Conservation (phyloP, 345 rosid species). For the Heritiera littoralis region DNA sequence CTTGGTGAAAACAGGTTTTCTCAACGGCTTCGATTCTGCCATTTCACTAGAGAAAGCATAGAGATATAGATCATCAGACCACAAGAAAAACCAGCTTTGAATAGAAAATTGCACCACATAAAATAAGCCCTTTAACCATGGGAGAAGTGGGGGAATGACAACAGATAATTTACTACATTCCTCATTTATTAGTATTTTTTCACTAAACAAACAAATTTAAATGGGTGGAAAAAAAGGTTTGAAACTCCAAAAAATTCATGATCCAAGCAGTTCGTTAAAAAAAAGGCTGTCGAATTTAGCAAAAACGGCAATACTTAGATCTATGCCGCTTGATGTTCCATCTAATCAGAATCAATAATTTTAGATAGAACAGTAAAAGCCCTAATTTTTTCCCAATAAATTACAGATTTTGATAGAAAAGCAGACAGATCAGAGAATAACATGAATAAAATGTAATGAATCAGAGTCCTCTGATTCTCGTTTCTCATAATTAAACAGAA, state of each 20-base stretch:
- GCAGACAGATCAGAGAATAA: slow-evolving; percentile 7
- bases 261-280: not conserved
- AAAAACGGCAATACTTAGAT: not conserved
- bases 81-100: slow-evolving; percentile 20
- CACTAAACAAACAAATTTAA: not conserved
- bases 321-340: not conserved
- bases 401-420: not conserved
- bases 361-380: slow-evolving; percentile 14
- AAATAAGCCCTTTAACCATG: not conserved
- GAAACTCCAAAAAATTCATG: not conserved
- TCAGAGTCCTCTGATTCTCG: not conserved
- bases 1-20: slow-evolving; percentile 79
- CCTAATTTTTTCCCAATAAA: not conserved
- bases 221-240: not conserved
- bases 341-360: not conserved
- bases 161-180: not conserved
- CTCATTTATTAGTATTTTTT: not conserved
- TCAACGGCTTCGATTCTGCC: slow-evolving; percentile 79
- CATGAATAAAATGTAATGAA: not conserved
- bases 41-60: slow-evolving; percentile 34
- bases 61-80: not conserved
- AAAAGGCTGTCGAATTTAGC: not conserved
- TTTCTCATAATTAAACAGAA: slow-evolving; percentile 5
- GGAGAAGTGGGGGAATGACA: not conserved
- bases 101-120: slow-evolving; percentile 7